These are phyloP conservation scores for Taxillus chinensis DNA, from an alignment of 164 flowering plant genomes.

Conservation along the genomic window DNA sequence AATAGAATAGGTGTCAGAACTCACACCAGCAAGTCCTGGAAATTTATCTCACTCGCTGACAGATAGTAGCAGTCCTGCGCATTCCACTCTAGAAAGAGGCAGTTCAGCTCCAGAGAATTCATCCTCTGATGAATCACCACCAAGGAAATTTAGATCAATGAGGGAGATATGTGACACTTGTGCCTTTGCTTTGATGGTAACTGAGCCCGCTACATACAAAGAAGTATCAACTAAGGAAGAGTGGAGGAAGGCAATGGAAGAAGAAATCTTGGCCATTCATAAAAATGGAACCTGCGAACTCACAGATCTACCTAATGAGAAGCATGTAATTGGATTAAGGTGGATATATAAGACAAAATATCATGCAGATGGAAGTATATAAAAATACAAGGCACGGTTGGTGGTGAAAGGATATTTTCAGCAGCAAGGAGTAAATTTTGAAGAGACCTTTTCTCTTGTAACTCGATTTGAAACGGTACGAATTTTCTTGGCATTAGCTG, in stretches of 20 bases:
- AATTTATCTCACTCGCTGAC: background rate
- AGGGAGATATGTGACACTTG: background rate
- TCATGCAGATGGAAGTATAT: constrained; percentile 8
- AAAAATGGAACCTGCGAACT: constrained; percentile 16
- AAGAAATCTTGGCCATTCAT: constrained; percentile 6
- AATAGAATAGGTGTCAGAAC: background rate
- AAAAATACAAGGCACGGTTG: constrained; percentile 9
- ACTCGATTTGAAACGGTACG: constrained; percentile 8
- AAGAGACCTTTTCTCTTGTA: constrained; percentile 12
- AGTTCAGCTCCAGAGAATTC: background rate
- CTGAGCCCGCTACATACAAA: too few species aligned
- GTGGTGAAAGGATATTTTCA: constrained; percentile 12
- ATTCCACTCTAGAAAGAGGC: background rate
- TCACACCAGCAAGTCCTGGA: background rate
- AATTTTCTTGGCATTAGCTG: constrained; percentile 1
- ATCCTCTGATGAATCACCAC: background rate
- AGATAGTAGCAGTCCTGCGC: background rate
- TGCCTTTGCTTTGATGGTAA: background rate
- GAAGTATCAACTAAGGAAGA: background rate
- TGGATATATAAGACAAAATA: constrained; percentile 6
- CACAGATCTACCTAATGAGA: background rate
- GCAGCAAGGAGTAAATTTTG: background rate
- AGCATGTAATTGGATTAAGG: constrained; percentile 9
- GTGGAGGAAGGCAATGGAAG: constrained; percentile 8
- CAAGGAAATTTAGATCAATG: background rate